Percentiles rank a stretch among this genome's conserved stretches.
phyloP scores from a whole-genome alignment of 345 rosid genomes.

The Moricandia arvensis region DNA sequence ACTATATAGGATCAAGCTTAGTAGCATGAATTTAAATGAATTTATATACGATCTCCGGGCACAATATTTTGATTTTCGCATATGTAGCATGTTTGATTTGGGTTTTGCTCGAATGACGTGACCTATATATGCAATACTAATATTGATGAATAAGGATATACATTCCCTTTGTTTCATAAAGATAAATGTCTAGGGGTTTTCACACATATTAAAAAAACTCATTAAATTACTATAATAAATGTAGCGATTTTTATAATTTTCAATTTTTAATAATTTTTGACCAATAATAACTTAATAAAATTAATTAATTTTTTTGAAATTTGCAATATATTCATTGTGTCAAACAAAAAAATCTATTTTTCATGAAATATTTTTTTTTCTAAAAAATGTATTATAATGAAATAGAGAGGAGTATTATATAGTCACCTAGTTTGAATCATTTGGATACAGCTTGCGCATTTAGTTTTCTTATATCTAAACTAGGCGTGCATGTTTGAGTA shows the following conservation, averaged over 20 bases:
- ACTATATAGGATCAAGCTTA: constrained; percentile 6
- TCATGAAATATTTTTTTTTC: too few relatives aligned
- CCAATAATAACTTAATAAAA: too few relatives aligned
- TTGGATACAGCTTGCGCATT: constrained; percentile 24
- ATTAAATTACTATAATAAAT: too few relatives aligned
- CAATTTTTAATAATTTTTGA: too few relatives aligned
- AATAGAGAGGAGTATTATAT: not conserved
- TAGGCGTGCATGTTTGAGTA: constrained; percentile 19
- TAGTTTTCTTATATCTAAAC: not conserved
- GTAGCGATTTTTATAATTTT: too few relatives aligned
- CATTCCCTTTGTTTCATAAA: too few relatives aligned
- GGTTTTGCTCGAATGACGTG: not conserved
- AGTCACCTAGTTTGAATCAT: constrained; percentile 29
- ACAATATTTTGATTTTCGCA: not conserved
- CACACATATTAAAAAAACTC: too few relatives aligned
- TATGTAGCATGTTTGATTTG: not conserved
- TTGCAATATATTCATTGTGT: too few relatives aligned
- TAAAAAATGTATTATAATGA: too few relatives aligned
- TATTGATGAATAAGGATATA: not conserved
- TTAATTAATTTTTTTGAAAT: too few relatives aligned
- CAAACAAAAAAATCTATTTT: too few relatives aligned
- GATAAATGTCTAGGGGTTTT: too few relatives aligned
- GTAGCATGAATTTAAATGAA: not conserved
- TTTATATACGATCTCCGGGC: not conserved
- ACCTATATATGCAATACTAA: not conserved